These are phyloP conservation scores for Rosa persica DNA, from an alignment of 306 rosid genomes.

Conservation along the genomic window DNA sequence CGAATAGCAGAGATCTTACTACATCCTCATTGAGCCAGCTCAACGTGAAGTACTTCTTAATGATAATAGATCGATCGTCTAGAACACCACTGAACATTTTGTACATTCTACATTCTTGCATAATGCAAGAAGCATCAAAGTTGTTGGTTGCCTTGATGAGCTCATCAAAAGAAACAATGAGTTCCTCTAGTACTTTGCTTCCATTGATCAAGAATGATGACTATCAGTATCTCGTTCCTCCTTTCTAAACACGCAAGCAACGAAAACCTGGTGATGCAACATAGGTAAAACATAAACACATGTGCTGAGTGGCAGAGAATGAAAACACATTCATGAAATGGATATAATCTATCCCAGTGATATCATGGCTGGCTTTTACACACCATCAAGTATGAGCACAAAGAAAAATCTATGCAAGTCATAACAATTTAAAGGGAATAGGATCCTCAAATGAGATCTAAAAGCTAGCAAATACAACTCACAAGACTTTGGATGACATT, in stretches of 20 bases:
- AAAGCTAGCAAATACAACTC: background rate
- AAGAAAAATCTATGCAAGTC: no score
- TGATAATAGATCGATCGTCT: background rate
- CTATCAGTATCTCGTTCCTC: background rate
- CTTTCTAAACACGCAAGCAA: background rate
- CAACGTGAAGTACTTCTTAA: background rate
- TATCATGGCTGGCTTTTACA: no score
- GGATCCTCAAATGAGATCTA: background rate
- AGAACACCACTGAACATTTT: background rate
- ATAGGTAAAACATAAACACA: background rate
- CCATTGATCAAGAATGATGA: background rate
- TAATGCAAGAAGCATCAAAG: background rate
- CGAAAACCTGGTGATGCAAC: background rate
- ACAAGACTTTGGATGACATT: background rate
- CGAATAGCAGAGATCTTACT: background rate
- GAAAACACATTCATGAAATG: background rate
- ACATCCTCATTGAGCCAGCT: background rate
- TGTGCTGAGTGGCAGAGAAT: background rate
- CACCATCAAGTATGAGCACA: background rate
- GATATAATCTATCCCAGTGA: background rate
- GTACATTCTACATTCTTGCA: background rate
- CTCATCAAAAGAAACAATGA: background rate
- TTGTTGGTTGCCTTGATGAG: slow-evolving; percentile 7
- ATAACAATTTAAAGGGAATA: no score
- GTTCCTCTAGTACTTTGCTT: background rate